Conservation (phyloP, 2,329 filamentous ascomycete genomes). For the Aspergillus hiratsukae region DNA sequence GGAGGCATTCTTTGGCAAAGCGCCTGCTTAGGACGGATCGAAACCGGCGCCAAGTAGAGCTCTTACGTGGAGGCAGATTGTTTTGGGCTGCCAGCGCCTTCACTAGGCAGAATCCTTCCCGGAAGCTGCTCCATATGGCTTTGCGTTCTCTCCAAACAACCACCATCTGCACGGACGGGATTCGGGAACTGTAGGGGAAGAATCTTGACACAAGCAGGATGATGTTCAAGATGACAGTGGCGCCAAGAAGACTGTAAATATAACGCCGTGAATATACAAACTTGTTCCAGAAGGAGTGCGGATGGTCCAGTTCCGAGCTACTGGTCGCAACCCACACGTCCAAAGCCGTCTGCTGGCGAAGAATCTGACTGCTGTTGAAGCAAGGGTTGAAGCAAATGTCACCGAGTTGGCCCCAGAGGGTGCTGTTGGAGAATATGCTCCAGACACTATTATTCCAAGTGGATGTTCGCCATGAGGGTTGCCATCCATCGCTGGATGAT, state of each 20-base stretch:
- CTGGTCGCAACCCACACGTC: constrained; percentile 10
- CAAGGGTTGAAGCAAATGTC: constrained; percentile 32
- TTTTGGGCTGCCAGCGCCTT: not conserved
- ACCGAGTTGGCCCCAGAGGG: constrained; percentile 16
- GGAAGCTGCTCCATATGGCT: constrained; percentile 16
- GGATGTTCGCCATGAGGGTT: constrained; percentile 18
- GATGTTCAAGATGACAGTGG: constrained; percentile 23
- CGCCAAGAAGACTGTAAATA: constrained; percentile 25
- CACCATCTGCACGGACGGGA: constrained; percentile 21
- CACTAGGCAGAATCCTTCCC: constrained; percentile 8
- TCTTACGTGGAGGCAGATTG: not conserved
- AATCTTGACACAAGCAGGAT: constrained; percentile 19
- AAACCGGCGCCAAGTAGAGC: not conserved
- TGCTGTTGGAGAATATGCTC: constrained; percentile 21
- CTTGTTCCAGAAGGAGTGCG: constrained; percentile 12
- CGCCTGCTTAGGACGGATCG: constrained; percentile 8
- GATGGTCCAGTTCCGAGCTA: constrained; percentile 4
- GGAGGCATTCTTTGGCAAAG: constrained; percentile 7
- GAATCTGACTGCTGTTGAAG: constrained; percentile 25
- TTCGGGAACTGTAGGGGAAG: constrained; percentile 20
- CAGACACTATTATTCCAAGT: constrained; percentile 29
- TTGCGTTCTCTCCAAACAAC: constrained; percentile 22
- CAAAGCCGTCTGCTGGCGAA: constrained; percentile 19
- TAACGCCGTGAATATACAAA: constrained; percentile 22
- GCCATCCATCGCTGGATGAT: constrained; percentile 25